phyloP scores from a whole-genome alignment of 257 asterid species.

The Osmanthus fragrans region DNA sequence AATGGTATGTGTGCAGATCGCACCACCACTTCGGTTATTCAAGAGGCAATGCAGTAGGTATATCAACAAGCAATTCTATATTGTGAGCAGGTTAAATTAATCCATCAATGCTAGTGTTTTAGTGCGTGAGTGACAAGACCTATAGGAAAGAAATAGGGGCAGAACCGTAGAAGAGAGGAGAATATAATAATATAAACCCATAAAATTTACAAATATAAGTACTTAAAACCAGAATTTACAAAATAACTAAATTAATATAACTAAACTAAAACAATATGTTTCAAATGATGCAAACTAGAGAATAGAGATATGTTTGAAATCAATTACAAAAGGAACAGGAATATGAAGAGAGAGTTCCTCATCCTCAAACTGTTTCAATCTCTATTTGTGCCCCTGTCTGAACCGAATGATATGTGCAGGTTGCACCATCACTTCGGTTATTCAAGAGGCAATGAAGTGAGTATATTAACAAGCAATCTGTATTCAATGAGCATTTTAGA shows the following conservation, averaged over 20 bases:
- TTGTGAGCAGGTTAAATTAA: neutral
- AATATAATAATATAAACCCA: neutral
- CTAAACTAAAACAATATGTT: neutral
- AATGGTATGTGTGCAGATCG: constrained; percentile 17
- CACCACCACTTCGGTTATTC: constrained; percentile 26
- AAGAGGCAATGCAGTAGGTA: constrained; percentile 14
- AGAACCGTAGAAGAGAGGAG: too few relatives aligned
- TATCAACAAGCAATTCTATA: neutral
- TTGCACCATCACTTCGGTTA: constrained; percentile 24
- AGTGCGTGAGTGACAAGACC: neutral
- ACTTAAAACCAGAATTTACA: neutral
- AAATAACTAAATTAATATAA: neutral
- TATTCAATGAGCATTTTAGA: neutral
- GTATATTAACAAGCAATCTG: neutral
- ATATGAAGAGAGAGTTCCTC: neutral
- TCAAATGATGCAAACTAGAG: neutral
- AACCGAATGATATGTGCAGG: constrained; percentile 13
- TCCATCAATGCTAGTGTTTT: neutral
- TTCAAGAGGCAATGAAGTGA: constrained; percentile 18
- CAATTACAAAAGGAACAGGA: neutral
- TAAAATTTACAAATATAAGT: neutral
- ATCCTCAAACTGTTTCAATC: neutral
- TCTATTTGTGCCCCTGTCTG: constrained; percentile 24
- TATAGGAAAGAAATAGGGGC: neutral
- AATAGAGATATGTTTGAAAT: neutral